Conservation (phyloP, 352 stramenopile genomes). For the Lagenidium giganteum region DNA sequence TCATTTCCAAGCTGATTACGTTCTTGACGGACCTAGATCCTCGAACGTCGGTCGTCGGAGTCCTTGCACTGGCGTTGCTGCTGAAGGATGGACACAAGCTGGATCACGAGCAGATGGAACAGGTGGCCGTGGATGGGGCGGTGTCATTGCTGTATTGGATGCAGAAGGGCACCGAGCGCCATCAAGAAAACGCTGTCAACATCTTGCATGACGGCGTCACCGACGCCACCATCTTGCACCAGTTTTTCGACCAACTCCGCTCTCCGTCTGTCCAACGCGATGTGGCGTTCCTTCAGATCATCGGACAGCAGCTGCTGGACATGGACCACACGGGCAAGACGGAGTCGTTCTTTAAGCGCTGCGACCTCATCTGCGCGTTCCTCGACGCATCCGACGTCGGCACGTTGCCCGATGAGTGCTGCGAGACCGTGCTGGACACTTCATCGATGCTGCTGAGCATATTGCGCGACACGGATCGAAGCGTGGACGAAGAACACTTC, state of each 20-base stretch:
- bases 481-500: conserved; percentile 14
- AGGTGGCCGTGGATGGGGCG: conserved; percentile 59
- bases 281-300: conserved; percentile 54
- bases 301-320: conserved; percentile 67
- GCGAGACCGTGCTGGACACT: too few species aligned
- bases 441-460: too few species aligned
- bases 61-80: conserved; percentile 61
- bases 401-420: conserved; percentile 36
- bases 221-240: conserved; percentile 24
- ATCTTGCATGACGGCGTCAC: conserved; percentile 68
- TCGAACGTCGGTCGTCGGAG: conserved; percentile 64
- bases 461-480: conserved; percentile 10
- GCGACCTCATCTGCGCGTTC: conserved; percentile 45
- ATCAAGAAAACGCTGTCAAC: conserved; percentile 75
- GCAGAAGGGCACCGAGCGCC: conserved; percentile 74
- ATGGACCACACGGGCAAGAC: conserved; percentile 50
- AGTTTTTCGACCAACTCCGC: conserved; percentile 66
- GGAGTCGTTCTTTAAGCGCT: conserved; percentile 62
- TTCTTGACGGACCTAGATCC: conserved; percentile 73
- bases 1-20: conserved; percentile 64
- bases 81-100: conserved; percentile 56
- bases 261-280: conserved; percentile 39
- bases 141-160: conserved; percentile 80
- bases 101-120: conserved; percentile 58
- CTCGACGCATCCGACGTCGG: conserved; percentile 39